phyloP scores from a whole-genome alignment of 129 eudicot species.

The Scalesia atractyloides region DNA sequence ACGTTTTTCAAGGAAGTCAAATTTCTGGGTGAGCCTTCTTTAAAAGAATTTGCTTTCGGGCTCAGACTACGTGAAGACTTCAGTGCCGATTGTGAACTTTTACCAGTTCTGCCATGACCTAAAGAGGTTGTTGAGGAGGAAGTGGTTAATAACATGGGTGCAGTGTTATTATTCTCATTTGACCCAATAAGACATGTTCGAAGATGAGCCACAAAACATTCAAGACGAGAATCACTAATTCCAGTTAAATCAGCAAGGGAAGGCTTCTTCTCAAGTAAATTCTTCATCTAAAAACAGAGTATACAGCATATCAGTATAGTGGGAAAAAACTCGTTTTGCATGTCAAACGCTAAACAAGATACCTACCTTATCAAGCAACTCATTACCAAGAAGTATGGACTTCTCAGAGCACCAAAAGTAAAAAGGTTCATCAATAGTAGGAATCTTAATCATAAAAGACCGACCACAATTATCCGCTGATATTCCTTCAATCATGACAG shows the following conservation, averaged over 20 bases:
- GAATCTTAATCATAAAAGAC: constrained; percentile 56
- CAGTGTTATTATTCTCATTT: constrained; percentile 17
- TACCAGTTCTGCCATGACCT: constrained; percentile 21
- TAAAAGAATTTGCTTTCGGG: constrained; percentile 66
- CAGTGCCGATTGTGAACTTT: constrained; percentile 11
- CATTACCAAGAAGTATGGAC: constrained; percentile 75
- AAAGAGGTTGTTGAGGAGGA: constrained; percentile 31
- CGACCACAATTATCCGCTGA: constrained; percentile 77
- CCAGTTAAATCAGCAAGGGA: constrained; percentile 82
- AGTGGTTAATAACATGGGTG: constrained; percentile 19
- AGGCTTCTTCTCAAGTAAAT: constrained; percentile 65
- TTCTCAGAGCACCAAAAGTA: constrained; percentile 95
- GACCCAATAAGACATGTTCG: constrained; percentile 58
- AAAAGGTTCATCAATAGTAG: constrained; percentile 31
- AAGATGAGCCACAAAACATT: constrained; percentile 65
- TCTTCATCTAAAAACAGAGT: constrained; percentile 57
- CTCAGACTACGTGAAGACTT: constrained; percentile 62
- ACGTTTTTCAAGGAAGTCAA: constrained; percentile 43
- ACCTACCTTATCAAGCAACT: constrained; percentile 75
- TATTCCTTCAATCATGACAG: constrained; percentile 60
- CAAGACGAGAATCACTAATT: constrained; percentile 85
- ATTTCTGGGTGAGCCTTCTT: constrained; percentile 54
- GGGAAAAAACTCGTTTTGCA: not conserved
- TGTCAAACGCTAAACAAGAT: not conserved
- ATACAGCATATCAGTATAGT: constrained; percentile 1